Conservation (phyloP, 306 rosid genomes). For the Trifolium pratense region DNA sequence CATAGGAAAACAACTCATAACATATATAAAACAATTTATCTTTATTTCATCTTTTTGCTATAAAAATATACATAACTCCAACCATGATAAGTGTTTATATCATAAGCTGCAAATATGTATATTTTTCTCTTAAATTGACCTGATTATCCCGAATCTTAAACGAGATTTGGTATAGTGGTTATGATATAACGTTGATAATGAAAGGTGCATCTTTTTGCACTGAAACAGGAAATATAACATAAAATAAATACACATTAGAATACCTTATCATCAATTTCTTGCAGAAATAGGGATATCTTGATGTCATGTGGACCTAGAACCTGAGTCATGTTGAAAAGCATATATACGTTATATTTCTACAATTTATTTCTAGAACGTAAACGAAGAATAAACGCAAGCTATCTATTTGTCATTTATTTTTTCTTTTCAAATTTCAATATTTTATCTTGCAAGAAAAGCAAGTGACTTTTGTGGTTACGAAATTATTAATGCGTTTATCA, state of each 20-base stretch:
- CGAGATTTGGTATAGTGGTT: neutral
- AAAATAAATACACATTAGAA: constrained; percentile 39
- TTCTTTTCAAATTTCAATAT: constrained; percentile 16
- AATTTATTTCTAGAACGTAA: constrained; percentile 25
- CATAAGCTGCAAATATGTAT: no score
- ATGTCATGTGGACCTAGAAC: constrained; percentile 33
- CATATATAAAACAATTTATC: no score
- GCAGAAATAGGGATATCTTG: constrained; percentile 48
- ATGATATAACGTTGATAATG: neutral
- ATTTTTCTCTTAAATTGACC: no score
- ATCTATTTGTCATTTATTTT: neutral
- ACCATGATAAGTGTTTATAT: no score
- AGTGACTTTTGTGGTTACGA: constrained; percentile 49
- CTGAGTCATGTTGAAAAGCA: constrained; percentile 19
- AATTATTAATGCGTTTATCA: constrained; percentile 21
- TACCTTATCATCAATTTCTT: constrained; percentile 47
- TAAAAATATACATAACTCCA: no score
- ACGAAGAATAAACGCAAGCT: constrained; percentile 3
- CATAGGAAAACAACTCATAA: no score
- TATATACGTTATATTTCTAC: constrained; percentile 12
- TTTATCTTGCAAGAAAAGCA: constrained; percentile 54
- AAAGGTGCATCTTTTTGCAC: constrained; percentile 34
- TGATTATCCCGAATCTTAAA: constrained; percentile 25
- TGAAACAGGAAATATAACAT: constrained; percentile 50
- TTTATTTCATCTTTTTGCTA: no score